A percentile compares a stretch with the other conserved stretches of the same genome.
phyloP scores from a whole-genome alignment of 2,329 filamentous ascomycete species.

The Lasiodiplodia gonubiensis region DNA sequence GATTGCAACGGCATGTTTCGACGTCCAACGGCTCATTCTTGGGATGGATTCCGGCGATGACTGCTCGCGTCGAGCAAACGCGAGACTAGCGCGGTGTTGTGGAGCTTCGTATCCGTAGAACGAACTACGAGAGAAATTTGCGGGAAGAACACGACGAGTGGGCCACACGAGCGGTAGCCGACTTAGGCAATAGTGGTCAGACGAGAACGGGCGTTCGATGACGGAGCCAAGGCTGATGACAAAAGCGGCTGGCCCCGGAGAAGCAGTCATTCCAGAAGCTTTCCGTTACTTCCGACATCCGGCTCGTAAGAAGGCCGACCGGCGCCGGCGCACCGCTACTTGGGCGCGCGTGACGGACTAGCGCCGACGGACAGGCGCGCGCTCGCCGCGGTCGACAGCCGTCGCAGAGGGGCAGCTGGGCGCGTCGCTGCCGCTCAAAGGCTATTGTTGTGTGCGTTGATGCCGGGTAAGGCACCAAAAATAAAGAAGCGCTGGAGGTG shows the following conservation, averaged over 20 bases:
- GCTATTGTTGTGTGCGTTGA: neutral
- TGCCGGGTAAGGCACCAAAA: slow-evolving; percentile 1
- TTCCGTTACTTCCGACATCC: slow-evolving; percentile 10
- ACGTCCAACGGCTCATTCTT: slow-evolving; percentile 1
- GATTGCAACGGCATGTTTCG: neutral
- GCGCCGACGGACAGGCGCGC: slow-evolving; percentile 5
- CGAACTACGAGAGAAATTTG: neutral
- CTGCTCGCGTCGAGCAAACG: neutral
- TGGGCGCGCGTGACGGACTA: slow-evolving; percentile 5
- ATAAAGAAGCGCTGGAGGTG: neutral
- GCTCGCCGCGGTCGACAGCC: neutral
- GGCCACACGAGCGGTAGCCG: too few species aligned
- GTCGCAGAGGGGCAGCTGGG: neutral
- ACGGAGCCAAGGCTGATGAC: neutral
- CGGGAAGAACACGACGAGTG: neutral
- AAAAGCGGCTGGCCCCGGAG: slow-evolving; percentile 3
- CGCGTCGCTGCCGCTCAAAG: too few species aligned
- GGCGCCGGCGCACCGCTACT: neutral
- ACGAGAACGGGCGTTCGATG: neutral
- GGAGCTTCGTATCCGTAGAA: neutral
- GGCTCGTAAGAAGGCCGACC: neutral
- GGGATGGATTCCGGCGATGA: neutral
- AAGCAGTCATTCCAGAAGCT: neutral
- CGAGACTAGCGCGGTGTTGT: neutral
- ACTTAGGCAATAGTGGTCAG: too few species aligned